A percentile compares a stretch with the other conserved stretches of the same genome.
These are phyloP conservation scores for Leccinellum luteum DNA, from an alignment of 768 basidiomycete genomes.

Conservation along the genomic window DNA sequence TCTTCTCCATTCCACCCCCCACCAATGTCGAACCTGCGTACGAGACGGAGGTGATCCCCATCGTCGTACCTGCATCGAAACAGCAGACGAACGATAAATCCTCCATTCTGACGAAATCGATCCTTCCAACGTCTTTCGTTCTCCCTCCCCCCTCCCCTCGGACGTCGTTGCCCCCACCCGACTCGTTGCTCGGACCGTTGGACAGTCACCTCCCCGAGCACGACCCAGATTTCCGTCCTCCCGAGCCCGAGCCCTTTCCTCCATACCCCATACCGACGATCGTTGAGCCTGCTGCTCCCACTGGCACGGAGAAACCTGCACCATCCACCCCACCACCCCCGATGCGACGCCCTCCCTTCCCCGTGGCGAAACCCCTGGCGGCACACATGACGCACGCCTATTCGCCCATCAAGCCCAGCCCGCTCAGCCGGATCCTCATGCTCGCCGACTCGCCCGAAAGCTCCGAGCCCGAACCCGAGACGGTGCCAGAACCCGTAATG, in stretches of 20 bases:
- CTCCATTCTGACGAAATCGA: conserved; percentile 37
- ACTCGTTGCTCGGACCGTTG: conserved; percentile 34
- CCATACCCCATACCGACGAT: conserved; percentile 20
- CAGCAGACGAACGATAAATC: conserved; percentile 19
- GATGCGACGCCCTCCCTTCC: conserved; percentile 44
- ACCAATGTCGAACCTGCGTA: conserved; percentile 42
- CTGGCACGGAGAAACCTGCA: conserved; percentile 2
- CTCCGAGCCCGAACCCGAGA: conserved; percentile 19
- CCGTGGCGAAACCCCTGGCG: conserved; percentile 68
- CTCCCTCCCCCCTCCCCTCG: conserved; percentile 77
- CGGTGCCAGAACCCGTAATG: conserved; percentile 21
- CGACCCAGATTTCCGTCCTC: background rate
- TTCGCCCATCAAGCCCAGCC: conserved; percentile 77
- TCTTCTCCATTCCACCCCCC: conserved; percentile 35
- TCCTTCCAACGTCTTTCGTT: conserved; percentile 69
- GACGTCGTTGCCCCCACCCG: conserved; percentile 51
- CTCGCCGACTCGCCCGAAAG: conserved; percentile 58
- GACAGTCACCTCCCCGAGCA: conserved; percentile 19
- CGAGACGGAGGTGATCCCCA: conserved; percentile 50
- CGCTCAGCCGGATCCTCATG: conserved; percentile 76
- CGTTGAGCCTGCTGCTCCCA: conserved; percentile 16
- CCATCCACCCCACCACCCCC: background rate
- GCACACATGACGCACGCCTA: conserved; percentile 76
- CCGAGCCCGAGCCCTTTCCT: background rate
- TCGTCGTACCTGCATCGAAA: conserved; percentile 29